Base-by-base conservation (phyloP, 2,329 filamentous ascomycete genomes). In the Exophiala sideris region DNA sequence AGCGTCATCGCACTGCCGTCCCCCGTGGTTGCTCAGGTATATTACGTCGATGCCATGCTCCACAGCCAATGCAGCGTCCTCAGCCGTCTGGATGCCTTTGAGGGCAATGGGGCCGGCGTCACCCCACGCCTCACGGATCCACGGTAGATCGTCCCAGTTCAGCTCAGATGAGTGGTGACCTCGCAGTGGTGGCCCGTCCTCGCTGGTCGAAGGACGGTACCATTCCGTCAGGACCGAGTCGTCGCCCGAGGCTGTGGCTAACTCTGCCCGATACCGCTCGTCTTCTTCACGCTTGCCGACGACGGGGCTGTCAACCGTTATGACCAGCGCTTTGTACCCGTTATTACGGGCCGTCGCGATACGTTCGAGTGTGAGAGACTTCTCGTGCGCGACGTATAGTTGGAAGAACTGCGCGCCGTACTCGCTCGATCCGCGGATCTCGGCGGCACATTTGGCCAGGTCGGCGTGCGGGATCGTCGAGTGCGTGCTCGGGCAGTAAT, bases 261-360 rank as follows among this genome's bases (percentile, higher is more conserved):
- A 71, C 29, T 75, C 73, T 1, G 72, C 73, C 29, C 76, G 75
- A 29, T 78, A 71, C 3, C 79, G 74, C 61, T 83, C 80, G 54
- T 83, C 80, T 1, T 78, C 79, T 59, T 83, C 80, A n/a, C 80
- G 77, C 61, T 82, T 77, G 2, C 74, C 74, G 0, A 78, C 71
- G 11, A 79, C 57, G 10, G 59, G 47, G 2, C 59, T 50, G 53
- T 65, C 63, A 14, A 64, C 52, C 1, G 63, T 65, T 21, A 65
- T 48, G 24, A 65, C 46, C 10, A 65, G 45, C 10, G 60, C 62
- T 16, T 56, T 57, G 21, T 42, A 56, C n/a, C 54, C 54, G 9
- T 46, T 39, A 11, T 55, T 24, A 18, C 60, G 64, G 5, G 68
- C 69, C 34, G 63, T 65, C 2, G 66, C 71, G 8, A 82, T 70